These are phyloP conservation scores for Hansenula lynferdii DNA, from an alignment of 1,139 yeast species.

Conservation along the genomic window DNA sequence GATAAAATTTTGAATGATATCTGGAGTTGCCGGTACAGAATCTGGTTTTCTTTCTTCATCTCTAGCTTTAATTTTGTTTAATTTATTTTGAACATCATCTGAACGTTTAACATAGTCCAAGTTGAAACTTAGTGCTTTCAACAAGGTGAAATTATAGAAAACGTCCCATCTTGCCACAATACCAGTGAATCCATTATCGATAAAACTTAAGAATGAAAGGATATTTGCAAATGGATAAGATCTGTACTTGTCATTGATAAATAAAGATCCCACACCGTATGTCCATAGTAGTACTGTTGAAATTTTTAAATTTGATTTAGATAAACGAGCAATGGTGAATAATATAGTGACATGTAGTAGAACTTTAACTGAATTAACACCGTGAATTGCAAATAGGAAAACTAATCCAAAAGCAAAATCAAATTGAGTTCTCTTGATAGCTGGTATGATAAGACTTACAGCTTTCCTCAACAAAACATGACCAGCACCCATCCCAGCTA, in stretches of 20 bases:
- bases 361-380: conserved; percentile 63
- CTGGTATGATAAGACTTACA: conserved; percentile 20
- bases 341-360: conserved; percentile 50
- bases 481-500: conserved; percentile 45
- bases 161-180: conserved; percentile 93
- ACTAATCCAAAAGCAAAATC: conserved; percentile 70
- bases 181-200: conserved; percentile 64
- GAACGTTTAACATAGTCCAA: conserved; percentile 62
- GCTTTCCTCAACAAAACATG: conserved; percentile 51
- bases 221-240: conserved; percentile 44
- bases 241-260: conserved; percentile 68
- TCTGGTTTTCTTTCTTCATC: conserved; percentile 19
- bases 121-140: conserved; percentile 80
- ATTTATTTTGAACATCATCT: conserved; percentile 17
- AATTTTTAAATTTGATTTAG: conserved; percentile 22
- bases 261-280: conserved; percentile 71
- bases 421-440: conserved; percentile 43
- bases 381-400: conserved; percentile 76
- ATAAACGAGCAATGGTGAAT: conserved; percentile 46
- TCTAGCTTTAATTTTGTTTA: conserved; percentile 6
- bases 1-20: conserved; percentile 20
- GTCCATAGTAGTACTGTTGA: conserved; percentile 56
- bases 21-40: conserved; percentile 21
- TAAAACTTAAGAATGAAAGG: conserved; percentile 31
- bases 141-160: conserved; percentile 81